Evolutionary conservation across 1,139 yeast genomes (phyloP).

Genomic region (Nakaseomyces uthaithaninus): DNA sequence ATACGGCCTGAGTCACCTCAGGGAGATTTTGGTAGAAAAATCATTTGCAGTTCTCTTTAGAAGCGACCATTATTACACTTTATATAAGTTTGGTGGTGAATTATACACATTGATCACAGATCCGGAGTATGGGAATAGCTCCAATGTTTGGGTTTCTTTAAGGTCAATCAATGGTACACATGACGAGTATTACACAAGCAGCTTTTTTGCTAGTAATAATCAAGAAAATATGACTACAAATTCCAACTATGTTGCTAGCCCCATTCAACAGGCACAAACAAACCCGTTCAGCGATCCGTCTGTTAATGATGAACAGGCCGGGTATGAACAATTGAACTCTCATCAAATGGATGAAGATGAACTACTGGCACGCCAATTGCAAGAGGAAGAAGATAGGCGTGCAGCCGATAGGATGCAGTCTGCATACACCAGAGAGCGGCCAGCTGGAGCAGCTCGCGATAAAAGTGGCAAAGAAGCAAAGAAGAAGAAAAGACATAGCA

Average conservation of each 20-base stretch:
- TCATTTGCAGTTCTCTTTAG: slow-evolving; percentile 64
- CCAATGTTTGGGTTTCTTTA: slow-evolving; percentile 65
- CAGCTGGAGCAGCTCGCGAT: slow-evolving; percentile 4
- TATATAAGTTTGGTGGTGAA: slow-evolving; percentile 46
- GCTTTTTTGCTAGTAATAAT: slow-evolving; percentile 33
- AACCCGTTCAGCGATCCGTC: slow-evolving; percentile 17
- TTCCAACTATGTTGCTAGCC: not conserved
- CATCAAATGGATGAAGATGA: slow-evolving; percentile 24
- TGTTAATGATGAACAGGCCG: not conserved
- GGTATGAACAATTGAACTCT: not conserved
- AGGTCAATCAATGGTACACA: slow-evolving; percentile 56
- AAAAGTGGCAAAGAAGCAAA: not conserved
- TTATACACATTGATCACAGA: slow-evolving; percentile 64
- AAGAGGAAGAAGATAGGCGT: slow-evolving; percentile 27
- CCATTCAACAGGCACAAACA: slow-evolving; percentile 12
- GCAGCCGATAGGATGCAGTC: slow-evolving; percentile 18
- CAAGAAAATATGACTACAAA: not conserved
- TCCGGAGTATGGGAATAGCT: slow-evolving; percentile 43
- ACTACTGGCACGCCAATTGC: slow-evolving; percentile 27
- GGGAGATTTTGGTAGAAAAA: slow-evolving; percentile 39
- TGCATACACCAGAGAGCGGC: slow-evolving; percentile 4
- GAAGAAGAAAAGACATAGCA: slow-evolving; percentile 4
- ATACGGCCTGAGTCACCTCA: slow-evolving; percentile 45
- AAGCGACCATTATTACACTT: slow-evolving; percentile 73
- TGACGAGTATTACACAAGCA: slow-evolving; percentile 60